Evolutionary conservation across 2,329 filamentous ascomycete species (phyloP), one percentile per base, ranked within the genome.

Genomic region (Apiospora phragmitis): DNA sequence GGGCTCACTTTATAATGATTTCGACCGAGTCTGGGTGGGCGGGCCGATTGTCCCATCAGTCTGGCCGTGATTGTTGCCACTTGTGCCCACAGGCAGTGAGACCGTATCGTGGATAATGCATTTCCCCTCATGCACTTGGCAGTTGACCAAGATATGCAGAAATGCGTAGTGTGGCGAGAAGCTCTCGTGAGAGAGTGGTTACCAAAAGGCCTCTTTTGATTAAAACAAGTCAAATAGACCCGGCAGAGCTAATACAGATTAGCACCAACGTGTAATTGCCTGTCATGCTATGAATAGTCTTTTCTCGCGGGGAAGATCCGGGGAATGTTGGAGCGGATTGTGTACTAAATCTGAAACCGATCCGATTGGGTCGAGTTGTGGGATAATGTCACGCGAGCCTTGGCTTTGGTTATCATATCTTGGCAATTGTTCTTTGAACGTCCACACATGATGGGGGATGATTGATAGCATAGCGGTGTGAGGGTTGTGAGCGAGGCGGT

Each of bases 271-370:
- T 38, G 55, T 11, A 38, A 38, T 62, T 7, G n/a, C 32, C 55
- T 62, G 55, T 7, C 55, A 38, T 62, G 55, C 55, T 62, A 62
- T 62, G 29, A 35, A 62, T 62, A 62, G 55, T 35, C 18, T 9
- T 9, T 59, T 29, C 32, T 62, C 29, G 55, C 55, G 55, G 55
- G 55, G 55, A 62, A 62, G 29, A 62, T 62, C 55, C 55, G 55
- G 55, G 55, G 55, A 62, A 49, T 49, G 47, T 16, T 62, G 55
- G 55, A 62, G 55, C 18, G 55, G 32, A 35, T 62, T 21, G 55
- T 35, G 51, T 62, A 62, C 55, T 62, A 62, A 38, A 62, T 38
- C 55, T 62, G 55, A 62, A 62, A 62, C 55, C 18, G 55, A 62
- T 62, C 55, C 55, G 55, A 38, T 62, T 62, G 55, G 55, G 55